Evolutionary conservation across 345 rosid species (phyloP).

Genomic region (Reutealis trisperma): DNA sequence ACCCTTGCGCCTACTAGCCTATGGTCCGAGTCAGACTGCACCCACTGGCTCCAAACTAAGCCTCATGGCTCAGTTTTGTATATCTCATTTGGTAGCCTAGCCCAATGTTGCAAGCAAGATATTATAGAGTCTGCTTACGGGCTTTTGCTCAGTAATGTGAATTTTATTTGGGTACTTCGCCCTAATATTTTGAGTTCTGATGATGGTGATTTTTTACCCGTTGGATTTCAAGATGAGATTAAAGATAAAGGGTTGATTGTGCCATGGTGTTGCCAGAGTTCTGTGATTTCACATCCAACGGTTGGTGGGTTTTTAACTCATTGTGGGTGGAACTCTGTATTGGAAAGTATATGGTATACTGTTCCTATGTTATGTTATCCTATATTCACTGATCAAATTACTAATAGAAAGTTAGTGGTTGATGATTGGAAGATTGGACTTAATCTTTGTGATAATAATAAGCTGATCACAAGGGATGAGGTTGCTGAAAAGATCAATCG

Average conservation of each 20-base stretch:
- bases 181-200: conserved; percentile 73
- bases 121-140: conserved; percentile 64
- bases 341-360: conserved; percentile 69
- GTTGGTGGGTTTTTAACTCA: conserved; percentile 85
- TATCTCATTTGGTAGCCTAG: conserved; percentile 76
- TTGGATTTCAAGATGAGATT: conserved; percentile 41
- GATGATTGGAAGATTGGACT: conserved; percentile 84
- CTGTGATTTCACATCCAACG: conserved; percentile 55
- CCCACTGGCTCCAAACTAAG: conserved; percentile 69
- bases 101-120: conserved; percentile 52
- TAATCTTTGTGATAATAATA: conserved; percentile 41
- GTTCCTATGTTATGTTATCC: conserved; percentile 74
- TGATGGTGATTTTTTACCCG: conserved; percentile 57
- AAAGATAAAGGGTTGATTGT: conserved; percentile 51
- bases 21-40: conserved; percentile 85
- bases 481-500: conserved; percentile 42
- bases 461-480: conserved; percentile 38
- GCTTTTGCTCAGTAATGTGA: conserved; percentile 49
- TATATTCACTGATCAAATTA: conserved; percentile 71
- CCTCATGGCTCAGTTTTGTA: conserved; percentile 67
- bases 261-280: conserved; percentile 72
- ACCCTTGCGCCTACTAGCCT: conserved; percentile 62
- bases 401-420: conserved; percentile 75
- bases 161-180: conserved; percentile 80
- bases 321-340: conserved; percentile 83